A percentile compares a stretch with the other conserved stretches of the same genome.
phyloP scores from a whole-genome alignment of 257 asterid genomes.

The Eucommia ulmoides region DNA sequence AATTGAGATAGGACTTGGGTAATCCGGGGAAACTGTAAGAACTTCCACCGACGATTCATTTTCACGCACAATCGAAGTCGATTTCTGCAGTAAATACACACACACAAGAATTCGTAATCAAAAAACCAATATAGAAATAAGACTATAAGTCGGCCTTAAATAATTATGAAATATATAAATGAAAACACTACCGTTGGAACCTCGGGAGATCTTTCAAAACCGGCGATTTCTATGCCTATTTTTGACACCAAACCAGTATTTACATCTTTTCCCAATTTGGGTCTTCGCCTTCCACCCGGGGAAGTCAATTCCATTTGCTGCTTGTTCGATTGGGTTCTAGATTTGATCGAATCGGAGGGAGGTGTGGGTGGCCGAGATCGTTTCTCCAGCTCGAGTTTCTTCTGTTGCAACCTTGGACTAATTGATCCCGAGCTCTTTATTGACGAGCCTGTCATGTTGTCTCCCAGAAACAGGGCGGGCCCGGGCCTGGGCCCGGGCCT shows the following conservation, averaged over 20 bases:
- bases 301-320: slow-evolving; percentile 46
- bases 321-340: slow-evolving; percentile 45
- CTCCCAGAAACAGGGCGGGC: slow-evolving; percentile 35
- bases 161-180: too few species aligned
- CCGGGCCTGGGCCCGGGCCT: too few species aligned
- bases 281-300: slow-evolving; percentile 64
- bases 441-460: slow-evolving; percentile 24
- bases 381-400: slow-evolving; percentile 55
- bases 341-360: slow-evolving; percentile 47
- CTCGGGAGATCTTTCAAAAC: slow-evolving; percentile 27
- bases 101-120: too few species aligned
- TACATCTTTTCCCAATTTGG: slow-evolving; percentile 30
- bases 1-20: slow-evolving; percentile 87
- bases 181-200: too few species aligned
- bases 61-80: slow-evolving; percentile 22
- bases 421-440: slow-evolving; percentile 51
- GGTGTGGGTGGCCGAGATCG: slow-evolving; percentile 59
- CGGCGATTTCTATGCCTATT: slow-evolving; percentile 20
- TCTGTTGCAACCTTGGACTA: slow-evolving; percentile 71
- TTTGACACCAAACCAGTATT: slow-evolving; percentile 19
- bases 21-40: slow-evolving; percentile 39
- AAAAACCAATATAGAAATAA: too few species aligned
- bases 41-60: slow-evolving; percentile 37
- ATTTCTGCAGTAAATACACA: slow-evolving; percentile 42
- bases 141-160: too few species aligned